These are phyloP conservation scores for Entophlyctis helioformis DNA, from an alignment of 192 early-diverging fungal species.

Conservation along the genomic window DNA sequence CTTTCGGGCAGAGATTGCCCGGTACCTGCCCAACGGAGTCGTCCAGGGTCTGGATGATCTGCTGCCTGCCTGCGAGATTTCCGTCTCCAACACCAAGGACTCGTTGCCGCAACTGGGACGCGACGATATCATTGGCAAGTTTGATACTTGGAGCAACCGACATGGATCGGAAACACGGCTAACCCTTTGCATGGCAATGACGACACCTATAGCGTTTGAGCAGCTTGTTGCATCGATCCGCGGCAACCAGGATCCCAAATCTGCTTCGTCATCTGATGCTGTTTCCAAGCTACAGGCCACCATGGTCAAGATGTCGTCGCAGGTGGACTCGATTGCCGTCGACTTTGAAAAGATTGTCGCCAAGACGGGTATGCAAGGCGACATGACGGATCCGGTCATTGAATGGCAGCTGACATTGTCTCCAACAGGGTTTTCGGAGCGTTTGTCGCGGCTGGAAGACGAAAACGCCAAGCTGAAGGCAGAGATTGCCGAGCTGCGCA, in stretches of 20 bases:
- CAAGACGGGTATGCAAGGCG: slow-evolving; percentile 5
- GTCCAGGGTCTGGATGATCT: slow-evolving; percentile 26
- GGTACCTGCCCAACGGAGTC: slow-evolving; percentile 27
- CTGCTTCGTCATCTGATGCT: no score
- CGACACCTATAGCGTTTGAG: no score
- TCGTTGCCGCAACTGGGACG: slow-evolving; percentile 17
- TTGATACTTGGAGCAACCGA: no score
- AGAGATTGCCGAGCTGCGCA: slow-evolving; percentile 7
- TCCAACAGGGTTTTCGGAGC: slow-evolving; percentile 14
- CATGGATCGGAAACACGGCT: no score
- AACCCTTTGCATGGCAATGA: no score
- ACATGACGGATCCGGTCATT: no score
- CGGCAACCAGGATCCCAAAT: not conserved
- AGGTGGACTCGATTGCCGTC: slow-evolving; percentile 18
- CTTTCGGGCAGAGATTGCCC: slow-evolving; percentile 25
- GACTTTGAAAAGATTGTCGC: slow-evolving; percentile 30
- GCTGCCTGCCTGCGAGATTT: slow-evolving; percentile 24
- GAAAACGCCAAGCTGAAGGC: slow-evolving; percentile 22
- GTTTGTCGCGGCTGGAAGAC: slow-evolving; percentile 18
- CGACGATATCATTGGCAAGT: slow-evolving; percentile 11
- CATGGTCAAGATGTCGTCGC: slow-evolving; percentile 29
- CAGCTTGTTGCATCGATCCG: not conserved
- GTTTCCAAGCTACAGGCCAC: slow-evolving; percentile 34
- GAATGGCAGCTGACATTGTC: not conserved
- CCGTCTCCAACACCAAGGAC: slow-evolving; percentile 22